A percentile compares a stretch with the other conserved stretches of the same genome.
These are phyloP conservation scores for Conticribra weissflogii DNA, from an alignment of 108 stramenopile genomes.

Conservation along the genomic window DNA sequence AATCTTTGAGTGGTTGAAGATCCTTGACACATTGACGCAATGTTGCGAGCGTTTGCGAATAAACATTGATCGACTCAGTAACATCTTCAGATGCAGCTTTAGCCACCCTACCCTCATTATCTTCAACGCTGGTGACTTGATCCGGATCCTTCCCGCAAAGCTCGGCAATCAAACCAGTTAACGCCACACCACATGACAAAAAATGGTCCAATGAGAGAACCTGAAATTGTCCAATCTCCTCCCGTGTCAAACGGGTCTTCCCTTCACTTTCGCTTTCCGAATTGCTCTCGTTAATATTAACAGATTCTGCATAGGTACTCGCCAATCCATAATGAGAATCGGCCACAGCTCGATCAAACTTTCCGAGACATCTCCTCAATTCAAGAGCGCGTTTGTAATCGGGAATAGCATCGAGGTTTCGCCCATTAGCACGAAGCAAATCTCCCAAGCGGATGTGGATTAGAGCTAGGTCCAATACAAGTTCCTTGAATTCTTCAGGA, in stretches of 20 bases:
- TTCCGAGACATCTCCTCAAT: conserved; percentile 28
- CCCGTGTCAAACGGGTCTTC: conserved; percentile 27
- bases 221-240: conserved; percentile 47
- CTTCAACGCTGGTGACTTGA: conserved; percentile 25
- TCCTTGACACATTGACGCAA: conserved; percentile 28
- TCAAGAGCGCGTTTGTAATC: conserved; percentile 67
- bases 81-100: conserved; percentile 38
- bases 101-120: background rate
- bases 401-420: conserved; percentile 52
- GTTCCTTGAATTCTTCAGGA: background rate
- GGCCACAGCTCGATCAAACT: conserved; percentile 74
- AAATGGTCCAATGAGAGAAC: conserved; percentile 56
- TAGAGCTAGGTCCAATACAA: conserved; percentile 71
- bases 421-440: conserved; percentile 72
- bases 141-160: conserved; percentile 67
- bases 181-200: conserved; percentile 58
- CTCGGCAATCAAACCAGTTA: conserved; percentile 65
- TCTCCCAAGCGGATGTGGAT: conserved; percentile 78
- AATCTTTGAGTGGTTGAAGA: conserved; percentile 4
- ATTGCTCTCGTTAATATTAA: conserved; percentile 18
- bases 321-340: conserved; percentile 75
- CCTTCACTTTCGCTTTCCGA: background rate
- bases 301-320: conserved; percentile 55
- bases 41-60: conserved; percentile 19
- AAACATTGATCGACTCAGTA: conserved; percentile 10